Evolutionary conservation across 176 grass and related monocot genomes (phyloP).

Genomic region (Elymus sibiricus): DNA sequence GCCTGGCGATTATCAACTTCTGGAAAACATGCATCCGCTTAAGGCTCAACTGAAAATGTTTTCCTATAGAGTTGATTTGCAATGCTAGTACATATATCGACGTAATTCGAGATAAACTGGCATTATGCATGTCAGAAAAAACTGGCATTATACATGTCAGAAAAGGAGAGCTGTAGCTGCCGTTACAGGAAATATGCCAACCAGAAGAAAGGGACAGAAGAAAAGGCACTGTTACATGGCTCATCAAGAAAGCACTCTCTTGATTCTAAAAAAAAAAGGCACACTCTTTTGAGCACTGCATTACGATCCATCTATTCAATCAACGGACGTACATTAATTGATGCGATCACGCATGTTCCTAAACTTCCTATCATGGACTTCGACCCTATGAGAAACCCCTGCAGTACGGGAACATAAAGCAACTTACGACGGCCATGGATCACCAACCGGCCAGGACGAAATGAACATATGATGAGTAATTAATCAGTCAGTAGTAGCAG

Average conservation of each 20-base stretch:
- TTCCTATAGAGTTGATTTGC: too few relatives aligned
- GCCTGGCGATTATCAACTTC: neutral
- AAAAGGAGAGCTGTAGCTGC: too few relatives aligned
- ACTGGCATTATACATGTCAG: too few relatives aligned
- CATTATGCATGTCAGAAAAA: too few relatives aligned
- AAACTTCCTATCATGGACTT: neutral
- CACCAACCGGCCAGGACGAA: neutral
- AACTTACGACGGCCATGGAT: constrained; percentile 6
- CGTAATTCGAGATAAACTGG: too few relatives aligned
- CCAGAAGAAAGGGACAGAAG: too few relatives aligned
- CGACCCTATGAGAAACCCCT: neutral
- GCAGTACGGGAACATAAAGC: neutral
- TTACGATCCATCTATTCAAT: neutral
- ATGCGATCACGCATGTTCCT: neutral
- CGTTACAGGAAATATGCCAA: too few relatives aligned
- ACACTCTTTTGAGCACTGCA: neutral
- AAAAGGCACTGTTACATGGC: neutral
- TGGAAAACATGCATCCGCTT: neutral
- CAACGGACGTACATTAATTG: neutral
- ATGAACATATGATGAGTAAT: neutral
- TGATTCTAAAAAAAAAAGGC: too few relatives aligned
- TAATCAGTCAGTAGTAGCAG: neutral
- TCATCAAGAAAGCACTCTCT: neutral
- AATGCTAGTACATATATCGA: too few relatives aligned
- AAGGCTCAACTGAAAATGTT: neutral